phyloP scores from a whole-genome alignment of 495 filamentous ascomycete genomes.

The Cercophora scortea region DNA sequence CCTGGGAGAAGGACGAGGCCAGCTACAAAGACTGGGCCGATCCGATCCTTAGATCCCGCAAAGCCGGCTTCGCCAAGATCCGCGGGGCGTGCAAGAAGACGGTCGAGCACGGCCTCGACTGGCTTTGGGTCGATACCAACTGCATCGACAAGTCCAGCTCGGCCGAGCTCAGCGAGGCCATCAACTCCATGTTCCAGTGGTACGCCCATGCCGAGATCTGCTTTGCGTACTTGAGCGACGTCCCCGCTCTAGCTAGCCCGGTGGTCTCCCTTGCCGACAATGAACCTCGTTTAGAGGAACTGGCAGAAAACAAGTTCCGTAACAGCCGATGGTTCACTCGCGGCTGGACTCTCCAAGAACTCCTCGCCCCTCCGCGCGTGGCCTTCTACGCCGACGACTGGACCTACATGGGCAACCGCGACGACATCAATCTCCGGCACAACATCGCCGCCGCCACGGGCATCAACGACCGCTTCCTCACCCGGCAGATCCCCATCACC shows the following conservation, averaged over 20 bases:
- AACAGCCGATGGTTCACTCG: slow-evolving; percentile 28
- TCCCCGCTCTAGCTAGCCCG: slow-evolving; percentile 5
- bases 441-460: too few species aligned
- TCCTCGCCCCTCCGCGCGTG: slow-evolving; percentile 22
- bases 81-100: slow-evolving; percentile 1
- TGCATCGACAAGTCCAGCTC: slow-evolving; percentile 33
- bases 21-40: slow-evolving; percentile 5
- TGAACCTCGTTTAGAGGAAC: too few species aligned
- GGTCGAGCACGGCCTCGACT: slow-evolving; percentile 1
- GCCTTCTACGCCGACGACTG: slow-evolving; percentile 25
- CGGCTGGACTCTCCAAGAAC: slow-evolving; percentile 32
- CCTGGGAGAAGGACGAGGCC: slow-evolving; percentile 13
- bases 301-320: slow-evolving; percentile 7
- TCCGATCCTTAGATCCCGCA: neutral
- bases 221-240: slow-evolving; percentile 28
- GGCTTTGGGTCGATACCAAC: slow-evolving; percentile 28
- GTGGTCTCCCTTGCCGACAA: too few species aligned
- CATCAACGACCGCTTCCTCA: neutral
- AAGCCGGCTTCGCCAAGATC: slow-evolving; percentile 10
- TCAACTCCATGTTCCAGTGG: slow-evolving; percentile 34
- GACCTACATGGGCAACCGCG: neutral
- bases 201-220: slow-evolving; percentile 25
- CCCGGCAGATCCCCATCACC: neutral
- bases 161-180: slow-evolving; percentile 31
- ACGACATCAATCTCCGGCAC: neutral